These are phyloP conservation scores for Microsporum canis DNA, from an alignment of 2,329 filamentous ascomycete genomes.

Conservation along the genomic window DNA sequence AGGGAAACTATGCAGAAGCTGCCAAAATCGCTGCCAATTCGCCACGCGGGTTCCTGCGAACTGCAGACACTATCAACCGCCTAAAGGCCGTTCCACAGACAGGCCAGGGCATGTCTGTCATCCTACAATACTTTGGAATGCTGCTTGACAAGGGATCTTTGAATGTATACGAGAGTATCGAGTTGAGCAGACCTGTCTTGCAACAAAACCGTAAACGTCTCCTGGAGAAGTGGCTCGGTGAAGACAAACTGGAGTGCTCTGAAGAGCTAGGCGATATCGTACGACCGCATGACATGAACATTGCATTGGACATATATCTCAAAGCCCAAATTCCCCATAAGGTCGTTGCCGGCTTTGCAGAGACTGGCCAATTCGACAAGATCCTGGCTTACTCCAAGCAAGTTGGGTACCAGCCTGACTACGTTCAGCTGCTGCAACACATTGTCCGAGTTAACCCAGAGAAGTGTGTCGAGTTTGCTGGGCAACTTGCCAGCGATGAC, in stretches of 20 bases:
- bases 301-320: conserved; percentile 81
- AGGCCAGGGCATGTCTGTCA: conserved; percentile 70
- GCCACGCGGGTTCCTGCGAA: conserved; percentile 87
- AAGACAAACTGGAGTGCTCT: conserved; percentile 90
- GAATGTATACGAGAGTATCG: conserved; percentile 87
- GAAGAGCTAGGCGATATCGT: conserved; percentile 95
- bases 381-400: conserved; percentile 84
- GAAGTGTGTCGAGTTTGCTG: conserved; percentile 89
- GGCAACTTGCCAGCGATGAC: conserved; percentile 80
- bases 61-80: conserved; percentile 85
- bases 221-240: conserved; percentile 94
- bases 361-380: conserved; percentile 93
- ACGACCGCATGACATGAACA: conserved; percentile 72
- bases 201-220: conserved; percentile 90
- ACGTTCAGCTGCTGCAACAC: conserved; percentile 80
- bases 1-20: conserved; percentile 73
- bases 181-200: conserved; percentile 84
- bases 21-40: conserved; percentile 96
- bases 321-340: conserved; percentile 86
- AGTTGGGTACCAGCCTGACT: conserved; percentile 86
- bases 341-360: conserved; percentile 87
- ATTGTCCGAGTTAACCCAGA: conserved; percentile 85
- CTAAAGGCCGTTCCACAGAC: conserved; percentile 77
- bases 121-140: conserved; percentile 96
- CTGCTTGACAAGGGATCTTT: conserved; percentile 87